Evolutionary conservation across 1,284 basidiomycete species (phyloP), one percentile per base, ranked within the genome.

Genomic region (Anthracocystis panici-leucophaei): DNA sequence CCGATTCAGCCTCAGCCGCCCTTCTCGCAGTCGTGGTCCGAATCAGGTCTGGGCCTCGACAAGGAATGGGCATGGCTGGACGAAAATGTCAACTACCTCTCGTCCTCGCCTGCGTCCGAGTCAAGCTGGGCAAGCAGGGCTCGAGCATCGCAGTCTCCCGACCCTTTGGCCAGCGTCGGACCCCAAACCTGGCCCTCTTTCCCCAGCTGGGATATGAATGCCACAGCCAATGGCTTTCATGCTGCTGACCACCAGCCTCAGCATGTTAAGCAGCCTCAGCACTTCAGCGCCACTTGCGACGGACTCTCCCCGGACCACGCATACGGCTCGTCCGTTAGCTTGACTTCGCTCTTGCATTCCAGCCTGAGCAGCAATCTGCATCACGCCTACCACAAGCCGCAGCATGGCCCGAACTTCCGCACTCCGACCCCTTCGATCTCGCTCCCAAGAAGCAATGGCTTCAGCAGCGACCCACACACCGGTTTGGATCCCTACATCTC

Each of bases 101-200:
- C 57, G 18, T 45, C 64, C 33, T 66, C 57, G 23, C 40, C 53
- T 14, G 25, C 12, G 1, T 60, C 48, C 7, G 52, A 53, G 8
- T 5, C 25, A 5, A 65, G 56, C 31, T 21, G 45, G 12, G n/a
- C 3, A 3, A 38, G 38, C 21, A 35, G 27, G 5, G 14, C n/a
- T 11, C 21, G 40, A 40, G 45, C 23, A 12, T 21, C 31, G 3
- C 41, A 18, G 44, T 48, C 33, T 27, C 23, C 12, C 23, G 21
- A 38, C 16, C 10, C 16, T 2, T 9, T 8, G 1, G 1, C 10
- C 18, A 11, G 12, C 10, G 8, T 21, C 21, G 44, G 21, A 14
- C 10, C 44, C 0, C 45, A 57, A 14, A 12, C 14, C 1, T 48
- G 33, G 55, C 44, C 29, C 3, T 48, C 33, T 1, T 57, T 38